A percentile compares a stretch with the other conserved stretches of the same genome.
These are phyloP conservation scores for Azolla pinnata DNA, from an alignment of 75 land plant species.

Conservation along the genomic window DNA sequence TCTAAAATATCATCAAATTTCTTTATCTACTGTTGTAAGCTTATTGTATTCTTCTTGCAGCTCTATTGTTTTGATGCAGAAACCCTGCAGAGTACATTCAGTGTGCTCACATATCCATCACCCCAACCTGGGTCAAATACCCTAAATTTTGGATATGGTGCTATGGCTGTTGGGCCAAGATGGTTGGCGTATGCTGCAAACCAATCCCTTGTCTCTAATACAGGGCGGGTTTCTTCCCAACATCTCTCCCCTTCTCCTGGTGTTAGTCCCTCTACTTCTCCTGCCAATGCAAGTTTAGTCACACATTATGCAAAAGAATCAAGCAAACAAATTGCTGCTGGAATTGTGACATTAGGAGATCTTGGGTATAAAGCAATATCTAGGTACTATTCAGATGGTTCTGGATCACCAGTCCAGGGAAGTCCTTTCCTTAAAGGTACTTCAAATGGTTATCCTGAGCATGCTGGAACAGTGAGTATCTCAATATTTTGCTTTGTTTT, in stretches of 20 bases:
- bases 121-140: constrained; percentile 34
- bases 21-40: constrained; percentile 3
- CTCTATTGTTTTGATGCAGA: constrained; percentile 73
- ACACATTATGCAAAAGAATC: constrained; percentile 92
- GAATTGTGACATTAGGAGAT: constrained; percentile 74
- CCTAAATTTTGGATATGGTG: constrained; percentile 56
- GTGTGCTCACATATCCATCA: constrained; percentile 77
- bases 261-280: constrained; percentile 56
- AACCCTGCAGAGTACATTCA: constrained; percentile 65
- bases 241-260: constrained; percentile 64
- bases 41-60: constrained; percentile 31
- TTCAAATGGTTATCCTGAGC: constrained; percentile 31
- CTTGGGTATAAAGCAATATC: constrained; percentile 70
- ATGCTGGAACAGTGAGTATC: constrained; percentile 67
- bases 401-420: constrained; percentile 29
- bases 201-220: constrained; percentile 39
- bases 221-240: constrained; percentile 73
- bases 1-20: too few relatives aligned
- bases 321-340: constrained; percentile 81
- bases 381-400: constrained; percentile 59
- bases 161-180: constrained; percentile 77
- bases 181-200: constrained; percentile 91
- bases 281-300: constrained; percentile 65
- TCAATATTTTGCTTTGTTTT: neutral
- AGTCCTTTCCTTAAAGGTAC: constrained; percentile 35